Base-by-base conservation (phyloP, 2,329 filamentous ascomycete genomes). In the Neofusicoccum parvum region DNA sequence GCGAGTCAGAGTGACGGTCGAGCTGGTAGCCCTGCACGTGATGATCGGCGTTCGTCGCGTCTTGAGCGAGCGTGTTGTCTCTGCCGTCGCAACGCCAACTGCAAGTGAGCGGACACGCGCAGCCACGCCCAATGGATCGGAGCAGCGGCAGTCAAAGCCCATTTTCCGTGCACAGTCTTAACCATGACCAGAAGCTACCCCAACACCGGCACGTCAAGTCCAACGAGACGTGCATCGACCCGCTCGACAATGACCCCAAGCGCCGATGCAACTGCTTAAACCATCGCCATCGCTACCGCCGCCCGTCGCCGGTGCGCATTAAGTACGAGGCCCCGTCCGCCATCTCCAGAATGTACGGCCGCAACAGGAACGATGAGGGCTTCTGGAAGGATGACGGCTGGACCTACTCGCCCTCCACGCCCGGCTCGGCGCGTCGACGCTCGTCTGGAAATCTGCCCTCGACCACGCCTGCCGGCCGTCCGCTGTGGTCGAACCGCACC, bases 391-490 rank as follows among this genome's bases (percentile, higher is more conserved):
- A 64, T 10, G 54, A 59, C 15, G 20, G 37, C 37, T 59, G 54
- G 54, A 17, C 3, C 5, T 39, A 49, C 27, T 23, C 76, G 39
- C 77, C 77, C 50, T 77, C 77, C 7, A 78, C 76, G 7, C 76
- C 76, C 43, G 72, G 72, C 58, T 71, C 71, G 43, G 23, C 46
- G 27, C 58, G 45, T 43, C 69, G 69, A 56, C 71, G 70, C 67
- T 68, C 71, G n/a, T 70, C 69, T 62, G 70, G 69, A 62, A 67
- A 72, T 67, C 75, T 77, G 46, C 79, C 83, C 50, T 87, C 86
- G 5, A 87, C 85, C 20, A 88, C 86, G 15, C 86, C 86, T 62
- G 84, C 83, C 53, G 86, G 85, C 46, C 81, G 80, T 66, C 85
- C 86, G 1, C 85, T 85, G 32, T 59, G 46, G 54, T 84, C 83